Base-by-base conservation (phyloP, 495 filamentous ascomycete genomes). In the Letharia lupina region DNA sequence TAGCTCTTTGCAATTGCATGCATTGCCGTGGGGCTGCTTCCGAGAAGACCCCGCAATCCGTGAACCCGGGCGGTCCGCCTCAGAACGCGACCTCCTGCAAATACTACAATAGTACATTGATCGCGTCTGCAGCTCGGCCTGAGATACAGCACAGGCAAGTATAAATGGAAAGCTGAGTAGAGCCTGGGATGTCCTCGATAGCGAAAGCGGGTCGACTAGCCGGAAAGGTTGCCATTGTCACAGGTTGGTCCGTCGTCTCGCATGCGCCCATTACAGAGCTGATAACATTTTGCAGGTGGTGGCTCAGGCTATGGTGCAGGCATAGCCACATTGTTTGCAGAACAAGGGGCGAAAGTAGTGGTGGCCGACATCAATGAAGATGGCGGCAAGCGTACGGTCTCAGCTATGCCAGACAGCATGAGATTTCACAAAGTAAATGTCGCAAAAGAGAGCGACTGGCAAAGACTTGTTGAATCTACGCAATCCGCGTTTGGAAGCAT, bases 221-320 rank as follows among this genome's bases (percentile, higher is more conserved):
- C 61, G 78, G 77, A 57, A 81, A 82, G 60, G 78, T 81, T 33
- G 79, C 78, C 61, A 78, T 81, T 57, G 77, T 81, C 58, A 81
- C 75, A 20, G 73, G 73, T 20, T 15, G 4, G n/a, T 13, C 39
- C 13, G 13, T 33, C 20, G 2, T 16, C 41, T 23, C 18, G 23
- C 16, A 40, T 15, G 5, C 64, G n/a, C 15, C 23, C n/a, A 18
- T 35, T n/a, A 56, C 12, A 44, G n/a, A 58, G 37, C 54, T 33
- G n/a, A 47, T 47, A 16, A 41, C 18, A 4, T 65, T 54, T 75
- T 60, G 13, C 31, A 83, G 75, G 84, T 23, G 78, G 79, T 31
- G 83, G 81, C 10, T 83, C 80, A 7, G 85, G 85, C 35, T 87
- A 86, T 65, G 85, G 85, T 28, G 78, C 77, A 54, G 84, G 80